phyloP scores from a whole-genome alignment of 2,329 filamentous ascomycete species.

The Tolypocladium ovalisporum region DNA sequence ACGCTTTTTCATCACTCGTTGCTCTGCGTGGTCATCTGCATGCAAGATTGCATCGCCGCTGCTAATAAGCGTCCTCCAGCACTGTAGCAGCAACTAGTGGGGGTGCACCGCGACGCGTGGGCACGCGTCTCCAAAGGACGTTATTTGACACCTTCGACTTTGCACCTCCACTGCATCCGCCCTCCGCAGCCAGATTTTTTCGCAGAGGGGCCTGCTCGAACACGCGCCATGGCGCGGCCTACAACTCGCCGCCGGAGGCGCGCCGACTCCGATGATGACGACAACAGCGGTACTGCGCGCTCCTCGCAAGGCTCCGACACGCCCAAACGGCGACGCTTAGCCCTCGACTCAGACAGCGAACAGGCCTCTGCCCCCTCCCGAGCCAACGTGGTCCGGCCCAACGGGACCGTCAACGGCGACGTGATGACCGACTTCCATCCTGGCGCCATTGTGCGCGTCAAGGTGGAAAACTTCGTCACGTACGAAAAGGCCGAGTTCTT shows the following conservation, averaged over 20 bases:
- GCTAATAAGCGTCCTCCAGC: too few species aligned
- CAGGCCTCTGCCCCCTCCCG: constrained; percentile 4
- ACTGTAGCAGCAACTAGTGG: too few species aligned
- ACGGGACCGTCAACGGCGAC: constrained; percentile 5
- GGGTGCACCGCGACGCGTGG: background rate
- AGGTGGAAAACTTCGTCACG: constrained; percentile 82
- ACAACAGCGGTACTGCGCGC: constrained; percentile 18
- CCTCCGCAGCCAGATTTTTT: background rate
- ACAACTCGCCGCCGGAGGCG: constrained; percentile 31
- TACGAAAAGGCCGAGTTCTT: constrained; percentile 88
- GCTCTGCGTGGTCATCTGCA: background rate
- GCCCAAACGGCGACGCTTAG: constrained; percentile 25
- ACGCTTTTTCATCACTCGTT: background rate
- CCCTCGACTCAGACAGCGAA: constrained; percentile 10
- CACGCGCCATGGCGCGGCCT: constrained; percentile 15
- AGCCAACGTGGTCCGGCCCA: constrained; percentile 5
- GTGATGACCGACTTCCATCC: constrained; percentile 42
- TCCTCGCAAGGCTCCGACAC: constrained; percentile 15
- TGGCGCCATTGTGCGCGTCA: constrained; percentile 81
- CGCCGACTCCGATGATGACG: constrained; percentile 27
- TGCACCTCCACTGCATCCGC: background rate
- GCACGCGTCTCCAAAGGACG: background rate
- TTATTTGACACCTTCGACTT: background rate
- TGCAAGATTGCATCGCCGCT: background rate
- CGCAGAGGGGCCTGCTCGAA: background rate